Evolutionary conservation across 345 rosid species (phyloP).

Genomic region (Populus euphratica): DNA sequence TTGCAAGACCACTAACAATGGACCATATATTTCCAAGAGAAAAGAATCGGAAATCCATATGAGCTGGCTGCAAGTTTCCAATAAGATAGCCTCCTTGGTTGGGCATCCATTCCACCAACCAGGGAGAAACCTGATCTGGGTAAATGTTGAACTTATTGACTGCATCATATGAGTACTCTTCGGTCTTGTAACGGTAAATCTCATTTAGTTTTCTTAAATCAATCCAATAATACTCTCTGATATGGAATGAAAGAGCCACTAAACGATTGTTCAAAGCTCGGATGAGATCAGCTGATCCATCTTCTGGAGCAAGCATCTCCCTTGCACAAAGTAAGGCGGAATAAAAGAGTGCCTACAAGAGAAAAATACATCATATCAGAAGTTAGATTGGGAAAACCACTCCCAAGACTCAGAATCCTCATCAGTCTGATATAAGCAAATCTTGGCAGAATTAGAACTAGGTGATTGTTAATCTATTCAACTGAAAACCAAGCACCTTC

Average conservation of each 20-base stretch:
- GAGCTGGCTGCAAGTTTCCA: conserved; percentile 93
- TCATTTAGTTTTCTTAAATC: conserved; percentile 39
- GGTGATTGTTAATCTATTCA: neutral
- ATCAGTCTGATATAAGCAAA: neutral
- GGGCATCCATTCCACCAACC: conserved; percentile 94
- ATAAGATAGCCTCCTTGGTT: conserved; percentile 84
- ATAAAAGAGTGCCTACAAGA: conserved; percentile 73
- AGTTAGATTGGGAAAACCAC: neutral
- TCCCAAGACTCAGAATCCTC: neutral
- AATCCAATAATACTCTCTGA: conserved; percentile 94
- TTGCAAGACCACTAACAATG: conserved; percentile 68
- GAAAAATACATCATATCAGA: conserved; percentile 2
- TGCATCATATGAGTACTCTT: conserved; percentile 91
- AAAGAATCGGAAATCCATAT: conserved; percentile 98
- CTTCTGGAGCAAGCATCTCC: conserved; percentile 87
- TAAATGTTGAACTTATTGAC: conserved; percentile 94
- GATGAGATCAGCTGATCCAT: conserved; percentile 77
- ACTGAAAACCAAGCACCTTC: neutral
- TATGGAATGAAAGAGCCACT: conserved; percentile 83
- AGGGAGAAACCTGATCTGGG: conserved; percentile 93
- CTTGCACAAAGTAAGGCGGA: conserved; percentile 79
- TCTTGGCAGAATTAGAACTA: neutral
- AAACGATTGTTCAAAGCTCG: conserved; percentile 83
- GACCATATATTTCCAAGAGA: conserved; percentile 94
- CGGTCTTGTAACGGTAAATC: conserved; percentile 40